A percentile compares a stretch with the other conserved stretches of the same genome.
These are phyloP conservation scores for Myriosclerotinia duriaeana DNA, from an alignment of 2,329 filamentous ascomycete genomes.

Conservation along the genomic window DNA sequence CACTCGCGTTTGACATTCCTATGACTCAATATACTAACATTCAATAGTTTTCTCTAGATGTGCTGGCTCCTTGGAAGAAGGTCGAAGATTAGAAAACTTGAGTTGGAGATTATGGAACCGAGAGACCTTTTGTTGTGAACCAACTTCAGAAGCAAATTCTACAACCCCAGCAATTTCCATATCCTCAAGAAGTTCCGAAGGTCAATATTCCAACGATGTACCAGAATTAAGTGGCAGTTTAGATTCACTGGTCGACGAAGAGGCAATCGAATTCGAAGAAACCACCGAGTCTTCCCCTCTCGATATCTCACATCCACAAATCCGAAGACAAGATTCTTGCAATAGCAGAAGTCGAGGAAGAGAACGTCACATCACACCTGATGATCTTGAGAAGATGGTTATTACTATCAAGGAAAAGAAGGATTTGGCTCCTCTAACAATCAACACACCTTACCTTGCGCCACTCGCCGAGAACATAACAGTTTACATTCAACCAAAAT, in stretches of 20 bases:
- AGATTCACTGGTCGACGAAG: slow-evolving; percentile 71
- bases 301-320: slow-evolving; percentile 60
- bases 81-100: slow-evolving; percentile 87
- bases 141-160: slow-evolving; percentile 53
- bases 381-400: slow-evolving; percentile 92
- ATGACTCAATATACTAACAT: slow-evolving; percentile 17
- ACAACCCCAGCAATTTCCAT: slow-evolving; percentile 44
- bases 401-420: slow-evolving; percentile 85
- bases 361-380: slow-evolving; percentile 88
- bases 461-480: slow-evolving; percentile 41
- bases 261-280: slow-evolving; percentile 56
- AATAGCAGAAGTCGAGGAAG: slow-evolving; percentile 69
- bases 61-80: slow-evolving; percentile 90
- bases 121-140: slow-evolving; percentile 85
- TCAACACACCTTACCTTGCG: slow-evolving; percentile 40
- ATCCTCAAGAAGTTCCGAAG: slow-evolving; percentile 37
- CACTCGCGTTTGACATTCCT: slow-evolving; percentile 17
- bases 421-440: slow-evolving; percentile 58
- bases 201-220: slow-evolving; percentile 54
- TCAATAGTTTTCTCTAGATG: slow-evolving; percentile 84
- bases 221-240: slow-evolving; percentile 76
- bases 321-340: slow-evolving; percentile 69
- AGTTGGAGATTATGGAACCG: slow-evolving; percentile 95
- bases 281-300: slow-evolving; percentile 52
- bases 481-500: slow-evolving; percentile 43